phyloP scores from a whole-genome alignment of 78 protist genomes.

The Acrasis kona region DNA sequence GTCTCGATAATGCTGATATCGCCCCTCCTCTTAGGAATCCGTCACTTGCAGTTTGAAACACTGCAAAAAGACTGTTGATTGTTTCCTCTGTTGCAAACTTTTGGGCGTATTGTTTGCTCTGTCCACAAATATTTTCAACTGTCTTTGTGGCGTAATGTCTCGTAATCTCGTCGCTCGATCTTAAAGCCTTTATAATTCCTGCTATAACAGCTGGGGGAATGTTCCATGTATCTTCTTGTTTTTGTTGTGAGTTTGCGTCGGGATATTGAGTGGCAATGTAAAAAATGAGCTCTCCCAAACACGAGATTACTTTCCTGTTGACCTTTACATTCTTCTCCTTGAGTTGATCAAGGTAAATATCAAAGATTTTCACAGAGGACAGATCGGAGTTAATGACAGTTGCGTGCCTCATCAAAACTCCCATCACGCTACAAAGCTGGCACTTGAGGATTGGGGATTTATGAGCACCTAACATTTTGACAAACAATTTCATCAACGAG shows the following conservation, averaged over 20 bases:
- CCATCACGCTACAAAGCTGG: slow-evolving; percentile 2
- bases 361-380: not conserved
- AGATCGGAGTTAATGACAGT: not conserved
- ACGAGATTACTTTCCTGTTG: slow-evolving; percentile 1
- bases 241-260: no score
- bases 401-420: slow-evolving; percentile 26
- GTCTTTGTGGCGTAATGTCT: slow-evolving; percentile 24
- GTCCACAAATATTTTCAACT: slow-evolving; percentile 23
- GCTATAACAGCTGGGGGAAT: not conserved
- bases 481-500: not conserved
- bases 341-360: not conserved
- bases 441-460: not conserved
- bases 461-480: not conserved
- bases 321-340: not conserved
- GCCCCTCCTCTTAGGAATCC: no score
- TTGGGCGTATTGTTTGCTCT: no score
- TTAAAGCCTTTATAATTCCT: not conserved
- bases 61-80: no score
- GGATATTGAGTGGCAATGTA: slow-evolving; percentile 7
- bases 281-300: slow-evolving; percentile 33
- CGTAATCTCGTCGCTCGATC: not conserved
- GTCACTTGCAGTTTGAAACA: no score
- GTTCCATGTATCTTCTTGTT: not conserved
- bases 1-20: no score
- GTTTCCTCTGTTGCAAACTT: no score